Evolutionary conservation across 2,329 filamentous ascomycete genomes (phyloP), one percentile per base, ranked within the genome.

Genomic region (Pleurostoma richardsiae): DNA sequence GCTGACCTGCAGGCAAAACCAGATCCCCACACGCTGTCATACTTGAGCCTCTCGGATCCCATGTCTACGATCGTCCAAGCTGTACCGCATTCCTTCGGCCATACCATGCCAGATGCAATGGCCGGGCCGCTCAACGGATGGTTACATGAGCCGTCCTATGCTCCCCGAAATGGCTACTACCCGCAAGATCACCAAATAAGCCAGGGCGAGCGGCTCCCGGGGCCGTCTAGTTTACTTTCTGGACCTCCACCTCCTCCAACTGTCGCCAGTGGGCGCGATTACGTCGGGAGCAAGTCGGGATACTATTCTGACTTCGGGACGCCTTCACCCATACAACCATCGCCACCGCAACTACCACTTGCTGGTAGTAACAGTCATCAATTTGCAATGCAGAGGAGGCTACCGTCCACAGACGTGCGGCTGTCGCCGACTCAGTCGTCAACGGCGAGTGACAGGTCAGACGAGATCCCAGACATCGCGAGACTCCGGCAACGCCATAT

Each of bases 91-190:
- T 52, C 52, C 50, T 55, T 64, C 52, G 57, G 60, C 48, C 57
- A 57, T 56, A 54, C 54, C 50, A 57, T 62, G 54, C 51, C 61
- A 48, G 63, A 63, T 57, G 56, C 55, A 45, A 69, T 69, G 66
- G 59, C 64, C 50, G 61, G 61, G 55, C 56, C 62, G 44, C 57
- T 58, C 41, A 58, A 59, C 51, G 52, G 51, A 51, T 67, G 59
- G 62, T 39, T 47, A 43, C 45, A 49, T 29, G 56, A 50, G 38
- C 52, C 56, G 42, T 62, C 61, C 31, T 53, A 53, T 46, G 59
- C 60, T 48, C 47, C 56, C 28, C 48, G 50, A 44, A 44, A 47
- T 47, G 53, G 55, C 42, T 28, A 47, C n/a, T 41, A 44, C 44
- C 26, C 46, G 45, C 31, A 44, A 30, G 36, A 48, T 19, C 19